phyloP scores from a whole-genome alignment of 352 stramenopile genomes.

The Blastocystis sp. region DNA sequence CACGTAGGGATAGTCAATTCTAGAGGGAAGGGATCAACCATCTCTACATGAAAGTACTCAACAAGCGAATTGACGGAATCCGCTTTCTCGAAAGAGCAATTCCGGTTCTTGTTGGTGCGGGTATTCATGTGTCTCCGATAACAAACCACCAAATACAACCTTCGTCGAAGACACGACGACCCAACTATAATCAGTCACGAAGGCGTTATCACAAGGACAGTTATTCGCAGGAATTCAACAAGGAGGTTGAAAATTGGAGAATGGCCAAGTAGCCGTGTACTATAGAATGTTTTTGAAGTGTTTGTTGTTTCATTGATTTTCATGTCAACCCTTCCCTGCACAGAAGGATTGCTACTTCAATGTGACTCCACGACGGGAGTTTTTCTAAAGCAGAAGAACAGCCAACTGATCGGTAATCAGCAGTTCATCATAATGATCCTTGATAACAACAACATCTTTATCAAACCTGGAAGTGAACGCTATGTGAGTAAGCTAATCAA shows the following conservation, averaged over 20 bases:
- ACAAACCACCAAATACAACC: background rate
- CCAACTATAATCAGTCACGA: background rate
- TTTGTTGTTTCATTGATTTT: conserved; percentile 4
- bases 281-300: background rate
- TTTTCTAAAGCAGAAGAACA: conserved; percentile 40
- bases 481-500: conserved; percentile 46
- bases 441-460: conserved; percentile 12
- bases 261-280: background rate
- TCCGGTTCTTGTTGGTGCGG: background rate
- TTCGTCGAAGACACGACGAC: conserved; percentile 29
- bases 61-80: background rate
- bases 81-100: background rate
- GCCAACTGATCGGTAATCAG: background rate
- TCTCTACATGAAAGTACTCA: conserved; percentile 30
- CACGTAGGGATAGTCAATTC: background rate
- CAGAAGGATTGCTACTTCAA: background rate
- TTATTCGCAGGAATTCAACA: conserved; percentile 6
- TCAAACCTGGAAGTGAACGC: conserved; percentile 1
- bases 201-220: conserved; percentile 43
- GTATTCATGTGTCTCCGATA: background rate
- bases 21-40: background rate
- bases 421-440: conserved; percentile 22
- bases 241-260: conserved; percentile 11
- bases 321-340: conserved; percentile 24
- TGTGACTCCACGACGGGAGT: conserved; percentile 6